phyloP scores from a whole-genome alignment of 805 yeast species.

The Pichia occidentalis region DNA sequence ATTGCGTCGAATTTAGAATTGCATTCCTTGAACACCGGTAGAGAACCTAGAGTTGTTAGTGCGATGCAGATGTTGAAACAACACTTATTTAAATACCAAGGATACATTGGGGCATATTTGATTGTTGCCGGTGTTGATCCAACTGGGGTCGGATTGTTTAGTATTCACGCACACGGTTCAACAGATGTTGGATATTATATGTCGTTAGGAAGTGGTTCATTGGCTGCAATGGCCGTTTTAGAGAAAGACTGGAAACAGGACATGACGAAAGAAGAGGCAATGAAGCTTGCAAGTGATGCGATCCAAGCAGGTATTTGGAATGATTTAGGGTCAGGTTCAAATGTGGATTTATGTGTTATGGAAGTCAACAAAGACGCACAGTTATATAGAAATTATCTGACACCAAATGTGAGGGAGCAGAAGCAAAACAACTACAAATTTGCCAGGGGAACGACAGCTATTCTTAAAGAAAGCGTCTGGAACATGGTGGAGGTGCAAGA shows the following conservation, averaged over 20 bases:
- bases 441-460: conserved; percentile 89
- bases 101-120: conserved; percentile 93
- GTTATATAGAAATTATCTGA: conserved; percentile 76
- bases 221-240: conserved; percentile 97
- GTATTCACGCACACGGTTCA: conserved; percentile 96
- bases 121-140: conserved; percentile 98
- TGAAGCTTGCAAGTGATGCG: conserved; percentile 83
- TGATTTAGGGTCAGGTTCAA: conserved; percentile 97
- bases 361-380: conserved; percentile 86
- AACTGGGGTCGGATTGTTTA: conserved; percentile 87
- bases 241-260: conserved; percentile 82
- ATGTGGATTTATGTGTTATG: conserved; percentile 96
- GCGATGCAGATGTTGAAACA: conserved; percentile 91
- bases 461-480: conserved; percentile 61
- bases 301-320: conserved; percentile 98
- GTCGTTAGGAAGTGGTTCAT: conserved; percentile 92
- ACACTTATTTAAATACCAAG: conserved; percentile 94
- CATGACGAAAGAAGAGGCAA: conserved; percentile 82
- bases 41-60: conserved; percentile 90
- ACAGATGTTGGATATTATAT: conserved; percentile 93
- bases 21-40: conserved; percentile 74
- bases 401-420: conserved; percentile 81
- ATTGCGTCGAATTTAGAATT: conserved; percentile 86
- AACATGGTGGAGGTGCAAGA: conserved; percentile 65
- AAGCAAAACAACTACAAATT: conserved; percentile 83